Conservation (phyloP, 164 flowering plant species). For the Berberis thunbergii region DNA sequence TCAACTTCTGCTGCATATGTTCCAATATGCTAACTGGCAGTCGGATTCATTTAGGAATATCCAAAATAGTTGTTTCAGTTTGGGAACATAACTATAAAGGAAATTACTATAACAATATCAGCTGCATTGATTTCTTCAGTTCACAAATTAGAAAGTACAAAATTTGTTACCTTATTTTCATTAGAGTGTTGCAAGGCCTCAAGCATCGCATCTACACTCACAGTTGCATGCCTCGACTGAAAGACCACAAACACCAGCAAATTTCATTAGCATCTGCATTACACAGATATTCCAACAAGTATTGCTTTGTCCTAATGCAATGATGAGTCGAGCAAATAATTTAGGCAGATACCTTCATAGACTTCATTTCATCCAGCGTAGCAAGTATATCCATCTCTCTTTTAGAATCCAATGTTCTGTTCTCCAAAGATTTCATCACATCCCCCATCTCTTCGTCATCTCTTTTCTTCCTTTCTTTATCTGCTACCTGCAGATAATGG, state of each 20-base stretch:
- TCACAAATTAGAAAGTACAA: neutral
- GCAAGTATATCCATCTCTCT: constrained; percentile 4
- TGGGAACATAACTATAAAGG: neutral
- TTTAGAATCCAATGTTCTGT: constrained; percentile 31
- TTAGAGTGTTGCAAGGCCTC: constrained; percentile 64
- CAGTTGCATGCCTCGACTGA: constrained; percentile 92
- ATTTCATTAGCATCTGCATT: neutral
- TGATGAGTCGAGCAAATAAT: neutral
- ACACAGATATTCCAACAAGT: neutral
- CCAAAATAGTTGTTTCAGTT: neutral
- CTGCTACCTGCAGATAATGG: constrained; percentile 29
- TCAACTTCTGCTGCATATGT: neutral
- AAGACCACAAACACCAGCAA: constrained; percentile 9
- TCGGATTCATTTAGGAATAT: neutral
- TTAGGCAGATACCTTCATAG: constrained; percentile 13
- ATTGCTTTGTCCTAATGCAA: neutral
- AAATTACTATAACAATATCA: neutral
- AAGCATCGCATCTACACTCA: constrained; percentile 80
- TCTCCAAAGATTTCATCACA: constrained; percentile 93
- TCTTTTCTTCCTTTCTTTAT: constrained; percentile 55
- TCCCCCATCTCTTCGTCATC: constrained; percentile 90
- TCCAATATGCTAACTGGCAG: neutral
- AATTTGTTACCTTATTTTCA: constrained; percentile 48
- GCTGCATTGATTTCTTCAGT: neutral
- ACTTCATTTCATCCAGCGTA: neutral